Base-by-base conservation (phyloP, 805 yeast species). In the Zygoascus bituminiphila region DNA sequence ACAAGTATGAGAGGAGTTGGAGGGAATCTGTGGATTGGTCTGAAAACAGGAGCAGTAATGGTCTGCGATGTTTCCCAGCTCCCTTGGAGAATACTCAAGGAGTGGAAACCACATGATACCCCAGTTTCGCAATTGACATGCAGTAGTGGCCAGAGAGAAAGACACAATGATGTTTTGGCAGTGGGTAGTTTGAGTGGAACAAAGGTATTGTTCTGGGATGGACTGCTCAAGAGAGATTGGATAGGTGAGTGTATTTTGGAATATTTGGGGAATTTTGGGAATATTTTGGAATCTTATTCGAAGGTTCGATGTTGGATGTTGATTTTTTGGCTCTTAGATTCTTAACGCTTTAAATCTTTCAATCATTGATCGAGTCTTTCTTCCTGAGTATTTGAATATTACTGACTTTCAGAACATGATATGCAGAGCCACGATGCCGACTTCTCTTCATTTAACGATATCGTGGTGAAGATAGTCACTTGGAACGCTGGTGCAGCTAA, bases 401-500 rank as follows among this genome's bases (percentile, higher is more conserved):
- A 10, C 37, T 14, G 25, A 25, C 9, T 20, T 4, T 17, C 47
- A 42, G 63, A 60, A 47, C 42, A 45, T 24, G 56, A 58, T 42
- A 55, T 65, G 62, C 52, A 56, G 8, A 49, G 44, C 21, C 60
- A 61, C 22, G 55, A 54, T 19, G 53, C 48, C 6, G 62, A 59
- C 26, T 65, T 56, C 48, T 61, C 67, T 42, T 15, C 55, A 2
- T 58, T 59, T 44, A 42, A 53, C 12, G 48, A 51, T 6, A 37
- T 65, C 17, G 49, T 44, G n/a, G 64, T 67, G 5, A 57, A 58
- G 23, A 56, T 69, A 0, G 52, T 69, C 24, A 63, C 71, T 4
- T 70, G 74, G 74, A 70, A 70, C 47, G 66, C 67, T 4, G 74
- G 71, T 8, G 69, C 72, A 8, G 54, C 65, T 2, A 55, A 58